Percentiles rank a stretch among this genome's conserved stretches.
These are phyloP conservation scores for Cyberlindnera nakhonratchasimensis DNA, from an alignment of 805 yeast genomes.

Conservation along the genomic window DNA sequence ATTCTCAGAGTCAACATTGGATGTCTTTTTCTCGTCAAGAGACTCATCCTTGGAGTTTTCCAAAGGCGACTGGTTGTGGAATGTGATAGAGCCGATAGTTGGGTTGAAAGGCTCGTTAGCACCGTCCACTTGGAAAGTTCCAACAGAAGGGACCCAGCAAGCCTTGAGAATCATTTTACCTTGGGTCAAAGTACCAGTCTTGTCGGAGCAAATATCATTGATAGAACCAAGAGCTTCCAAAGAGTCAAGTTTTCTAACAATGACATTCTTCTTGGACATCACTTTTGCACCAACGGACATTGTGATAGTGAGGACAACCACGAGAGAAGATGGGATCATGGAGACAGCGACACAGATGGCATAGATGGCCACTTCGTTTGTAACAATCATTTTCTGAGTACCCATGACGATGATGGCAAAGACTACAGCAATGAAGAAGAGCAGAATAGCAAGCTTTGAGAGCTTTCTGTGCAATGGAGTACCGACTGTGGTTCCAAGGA, in stretches of 20 bases:
- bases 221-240: constrained; percentile 78
- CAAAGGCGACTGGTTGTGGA: constrained; percentile 19
- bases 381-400: constrained; percentile 71
- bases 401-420: constrained; percentile 88
- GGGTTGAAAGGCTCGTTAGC: constrained; percentile 65
- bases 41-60: constrained; percentile 23
- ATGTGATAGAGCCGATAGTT: constrained; percentile 43
- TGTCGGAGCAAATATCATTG: constrained; percentile 77
- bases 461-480: constrained; percentile 79
- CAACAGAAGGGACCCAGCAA: constrained; percentile 64
- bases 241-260: constrained; percentile 74
- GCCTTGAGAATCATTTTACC: constrained; percentile 75
- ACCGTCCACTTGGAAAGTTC: constrained; percentile 51
- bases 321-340: constrained; percentile 78
- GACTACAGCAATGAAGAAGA: constrained; percentile 75
- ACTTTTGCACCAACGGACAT: constrained; percentile 81
- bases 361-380: constrained; percentile 77
- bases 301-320: constrained; percentile 79
- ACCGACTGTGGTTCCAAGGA: constrained; percentile 73
- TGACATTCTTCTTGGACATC: constrained; percentile 63
- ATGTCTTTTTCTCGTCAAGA: constrained; percentile 4
- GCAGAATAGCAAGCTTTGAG: constrained; percentile 69
- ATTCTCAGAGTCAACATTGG: constrained; percentile 2
- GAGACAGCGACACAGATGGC: constrained; percentile 80
- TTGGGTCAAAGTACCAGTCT: constrained; percentile 78